Evolutionary conservation across 176 grass and related monocot genomes (phyloP).

Genomic region (Pharus latifolius): DNA sequence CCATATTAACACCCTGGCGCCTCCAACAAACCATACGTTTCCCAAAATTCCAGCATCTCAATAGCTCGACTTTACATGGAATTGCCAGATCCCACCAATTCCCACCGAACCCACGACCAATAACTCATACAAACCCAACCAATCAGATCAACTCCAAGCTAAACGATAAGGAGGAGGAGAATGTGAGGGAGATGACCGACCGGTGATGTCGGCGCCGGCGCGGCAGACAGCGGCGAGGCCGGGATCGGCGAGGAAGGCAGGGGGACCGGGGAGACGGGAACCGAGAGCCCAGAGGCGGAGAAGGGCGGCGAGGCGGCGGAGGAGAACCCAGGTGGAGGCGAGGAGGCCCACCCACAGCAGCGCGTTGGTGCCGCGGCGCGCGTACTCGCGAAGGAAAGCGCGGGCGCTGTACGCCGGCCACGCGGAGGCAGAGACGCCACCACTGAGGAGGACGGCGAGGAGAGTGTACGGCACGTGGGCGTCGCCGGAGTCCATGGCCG

Average conservation of each 20-base stretch:
- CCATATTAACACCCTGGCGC: not conserved
- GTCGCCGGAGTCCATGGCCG: constrained; percentile 14
- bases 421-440: not conserved
- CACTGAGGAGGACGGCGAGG: constrained; percentile 52
- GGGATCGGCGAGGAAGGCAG: constrained; percentile 17
- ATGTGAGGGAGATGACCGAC: constrained; percentile 21
- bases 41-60: not conserved
- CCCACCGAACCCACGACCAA: not conserved
- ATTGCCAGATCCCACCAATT: constrained; percentile 6
- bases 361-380: constrained; percentile 63
- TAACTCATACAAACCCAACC: not conserved
- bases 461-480: constrained; percentile 58
- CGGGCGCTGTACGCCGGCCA: constrained; percentile 25
- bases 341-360: constrained; percentile 65
- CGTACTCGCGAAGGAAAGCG: constrained; percentile 65
- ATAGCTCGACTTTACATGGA: not conserved
- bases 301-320: constrained; percentile 30
- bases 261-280: constrained; percentile 55
- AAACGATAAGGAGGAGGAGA: not conserved
- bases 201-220: constrained; percentile 50
- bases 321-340: constrained; percentile 42
- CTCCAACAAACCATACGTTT: not conserved
- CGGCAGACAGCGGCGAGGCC: constrained; percentile 29
- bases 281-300: constrained; percentile 61
- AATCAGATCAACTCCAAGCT: not conserved